Base-by-base conservation (phyloP, 257 asterid genomes). In the Primulina eburnea region DNA sequence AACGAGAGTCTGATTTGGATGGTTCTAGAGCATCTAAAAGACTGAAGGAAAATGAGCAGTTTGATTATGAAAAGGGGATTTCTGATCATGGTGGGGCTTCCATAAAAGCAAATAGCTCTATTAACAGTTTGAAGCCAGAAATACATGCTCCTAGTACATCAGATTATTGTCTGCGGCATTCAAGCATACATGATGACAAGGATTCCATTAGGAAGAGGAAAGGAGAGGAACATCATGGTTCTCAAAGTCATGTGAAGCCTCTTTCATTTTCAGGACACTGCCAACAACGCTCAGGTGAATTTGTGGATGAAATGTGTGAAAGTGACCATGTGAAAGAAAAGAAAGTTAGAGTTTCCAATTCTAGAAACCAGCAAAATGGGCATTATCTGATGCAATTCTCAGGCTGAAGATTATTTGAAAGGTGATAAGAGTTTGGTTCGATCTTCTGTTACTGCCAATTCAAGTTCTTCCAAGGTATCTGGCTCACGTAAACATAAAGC, bases 381-480 rank as follows among this genome's bases (percentile, higher is more conserved):
- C 83, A 70, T 65, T 84, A 78, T 71, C 67, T 64, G 61, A 79
- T n/a, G 79, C 71, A 73, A 77, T 64, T 77, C 78, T 63, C 82
- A 67, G 63, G 85, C 77, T 33, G 79, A 62, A 60, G 89, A 86
- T 84, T 78, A 82, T 77, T 68, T 81, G 70, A 85, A 83, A 82
- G 83, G 82, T 81, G 90, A 85, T 77, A 60, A 76, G 81, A 87
- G 87, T 75, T 66, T 84, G 62, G 78, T 69, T 32, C 92, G 67
- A 33, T 91, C 90, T 67, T 82, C 92, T 61, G 82, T 78, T 73
- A 90, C 96, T 66, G 91, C 98, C 75, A 91, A 91, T 82, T 94
- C 99, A 26, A 94, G 99, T 85, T 92, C 99, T 67, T 94, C 99
- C 71, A 94, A 89, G 79, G 90, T 94, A 71, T 88, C 98, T 73